phyloP scores from a whole-genome alignment of 2,329 filamentous ascomycete species.

The Colletotrichum theobromicola region DNA sequence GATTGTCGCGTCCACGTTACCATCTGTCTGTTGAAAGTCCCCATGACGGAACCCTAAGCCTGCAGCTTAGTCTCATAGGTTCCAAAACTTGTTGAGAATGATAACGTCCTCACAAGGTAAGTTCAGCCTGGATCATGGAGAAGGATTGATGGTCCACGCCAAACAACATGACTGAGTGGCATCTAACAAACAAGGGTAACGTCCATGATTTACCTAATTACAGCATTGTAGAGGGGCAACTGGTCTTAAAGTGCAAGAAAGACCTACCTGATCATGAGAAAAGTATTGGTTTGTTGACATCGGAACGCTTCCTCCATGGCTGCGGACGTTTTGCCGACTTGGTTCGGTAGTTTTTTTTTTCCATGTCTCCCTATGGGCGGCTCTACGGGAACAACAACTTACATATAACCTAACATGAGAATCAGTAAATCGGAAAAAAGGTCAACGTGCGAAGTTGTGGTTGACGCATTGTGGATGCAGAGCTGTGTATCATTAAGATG shows the following conservation, averaged over 20 bases:
- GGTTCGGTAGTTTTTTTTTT: background rate
- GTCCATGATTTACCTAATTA: background rate
- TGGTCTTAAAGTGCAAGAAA: background rate
- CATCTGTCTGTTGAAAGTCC: background rate
- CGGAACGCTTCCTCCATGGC: background rate
- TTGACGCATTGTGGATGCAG: too few species aligned
- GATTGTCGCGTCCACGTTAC: accelerated
- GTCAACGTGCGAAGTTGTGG: accelerated
- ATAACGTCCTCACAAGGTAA: accelerated
- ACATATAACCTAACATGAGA: accelerated
- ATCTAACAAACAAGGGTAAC: background rate
- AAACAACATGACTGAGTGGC: background rate
- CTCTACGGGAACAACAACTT: background rate
- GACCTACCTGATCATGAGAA: background rate
- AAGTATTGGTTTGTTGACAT: background rate
- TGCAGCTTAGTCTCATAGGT: background rate
- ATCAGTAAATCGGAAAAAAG: accelerated
- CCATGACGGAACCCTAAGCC: background rate
- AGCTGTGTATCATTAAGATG: background rate
- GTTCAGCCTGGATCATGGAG: background rate
- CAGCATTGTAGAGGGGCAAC: background rate
- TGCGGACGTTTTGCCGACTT: accelerated
- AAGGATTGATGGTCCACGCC: accelerated
- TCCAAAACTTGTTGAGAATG: background rate
- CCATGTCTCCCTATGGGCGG: accelerated